Conservation (phyloP, 768 basidiomycete species). For the Lactifluus piperatus region DNA sequence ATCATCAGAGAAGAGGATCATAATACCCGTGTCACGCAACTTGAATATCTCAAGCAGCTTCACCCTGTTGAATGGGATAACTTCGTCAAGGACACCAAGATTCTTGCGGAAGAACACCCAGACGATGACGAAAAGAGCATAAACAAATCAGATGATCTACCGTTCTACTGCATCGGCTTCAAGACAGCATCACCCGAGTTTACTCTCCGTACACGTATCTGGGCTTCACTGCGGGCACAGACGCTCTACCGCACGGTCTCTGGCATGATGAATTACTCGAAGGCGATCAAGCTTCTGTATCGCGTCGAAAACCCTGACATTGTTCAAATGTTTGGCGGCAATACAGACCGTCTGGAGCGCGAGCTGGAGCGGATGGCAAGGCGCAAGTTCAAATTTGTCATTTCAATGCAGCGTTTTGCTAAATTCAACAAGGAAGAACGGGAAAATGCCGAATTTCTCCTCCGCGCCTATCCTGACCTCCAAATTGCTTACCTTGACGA, state of each 20-base stretch:
- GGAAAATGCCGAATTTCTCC: conserved; percentile 95
- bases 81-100: conserved; percentile 99
- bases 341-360: conserved; percentile 91
- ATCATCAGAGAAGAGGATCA: conserved; percentile 98
- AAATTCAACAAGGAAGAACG: conserved; percentile 99
- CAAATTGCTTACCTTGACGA: conserved; percentile 99
- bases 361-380: conserved; percentile 96
- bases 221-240: conserved; percentile 97
- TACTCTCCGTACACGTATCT: conserved; percentile 96
- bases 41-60: conserved; percentile 97
- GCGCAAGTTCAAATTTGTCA: conserved; percentile 95
- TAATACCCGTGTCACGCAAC: conserved; percentile 90
- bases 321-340: conserved; percentile 92
- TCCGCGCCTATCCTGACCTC: conserved; percentile 96
- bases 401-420: conserved; percentile 98
- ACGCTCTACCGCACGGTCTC: conserved; percentile 98
- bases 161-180: conserved; percentile 99
- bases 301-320: conserved; percentile 98
- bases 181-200: conserved; percentile 98
- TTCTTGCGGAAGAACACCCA: conserved; percentile 83
- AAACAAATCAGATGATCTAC: conserved; percentile 80
- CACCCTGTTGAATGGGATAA: conserved; percentile 99
- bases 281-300: conserved; percentile 98
- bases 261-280: conserved; percentile 99
- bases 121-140: conserved; percentile 55